A percentile compares a stretch with the other conserved stretches of the same genome.
phyloP scores from a whole-genome alignment of 306 rosid genomes.

The Vigna hirtella region DNA sequence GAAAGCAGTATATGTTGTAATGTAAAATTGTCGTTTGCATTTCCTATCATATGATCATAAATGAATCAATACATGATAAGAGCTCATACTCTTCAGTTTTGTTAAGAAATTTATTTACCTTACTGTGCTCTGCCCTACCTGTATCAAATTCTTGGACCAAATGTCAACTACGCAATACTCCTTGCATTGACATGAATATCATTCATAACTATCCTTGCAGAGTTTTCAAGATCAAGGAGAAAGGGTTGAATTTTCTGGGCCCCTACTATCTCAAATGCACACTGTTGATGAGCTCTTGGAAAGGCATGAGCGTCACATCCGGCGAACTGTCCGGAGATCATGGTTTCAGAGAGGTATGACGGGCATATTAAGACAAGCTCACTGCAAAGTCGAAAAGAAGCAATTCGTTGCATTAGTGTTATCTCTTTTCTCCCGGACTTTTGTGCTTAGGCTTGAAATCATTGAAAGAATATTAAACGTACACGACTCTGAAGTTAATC shows the following conservation, averaged over 20 bases:
- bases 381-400: neutral
- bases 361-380: neutral
- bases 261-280: slow-evolving; percentile 76
- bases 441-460: slow-evolving; percentile 14
- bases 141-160: slow-evolving; percentile 24
- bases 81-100: neutral
- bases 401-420: slow-evolving; percentile 1
- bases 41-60: slow-evolving; percentile 4
- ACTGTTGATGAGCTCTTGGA: slow-evolving; percentile 87
- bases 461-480: neutral
- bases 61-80: slow-evolving; percentile 14
- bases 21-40: neutral
- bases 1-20: neutral
- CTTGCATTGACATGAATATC: slow-evolving; percentile 12
- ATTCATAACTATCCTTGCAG: slow-evolving; percentile 51
- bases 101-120: neutral
- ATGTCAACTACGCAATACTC: slow-evolving; percentile 12
- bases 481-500: slow-evolving; percentile 1
- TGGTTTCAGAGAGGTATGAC: slow-evolving; percentile 89
- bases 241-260: slow-evolving; percentile 93
- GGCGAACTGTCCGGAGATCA: slow-evolving; percentile 75
- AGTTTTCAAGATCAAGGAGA: slow-evolving; percentile 77
- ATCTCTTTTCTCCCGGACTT: neutral
- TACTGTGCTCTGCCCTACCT: neutral
- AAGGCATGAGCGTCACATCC: slow-evolving; percentile 83